Conservation (phyloP, 371 early-diverging fungal genomes). For the Saksenaea oblongispora region DNA sequence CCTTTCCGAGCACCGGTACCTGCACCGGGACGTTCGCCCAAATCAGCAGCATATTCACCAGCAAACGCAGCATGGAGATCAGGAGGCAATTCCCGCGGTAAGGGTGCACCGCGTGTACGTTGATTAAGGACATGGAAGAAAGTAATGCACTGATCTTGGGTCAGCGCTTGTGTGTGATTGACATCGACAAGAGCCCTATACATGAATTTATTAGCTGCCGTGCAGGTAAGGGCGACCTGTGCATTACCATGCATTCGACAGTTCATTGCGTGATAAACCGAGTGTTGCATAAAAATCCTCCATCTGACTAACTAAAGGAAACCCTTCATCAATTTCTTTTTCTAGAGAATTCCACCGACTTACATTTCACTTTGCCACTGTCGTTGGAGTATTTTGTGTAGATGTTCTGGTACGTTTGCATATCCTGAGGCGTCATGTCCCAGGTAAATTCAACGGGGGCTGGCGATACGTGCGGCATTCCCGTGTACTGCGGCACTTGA, state of each 20-base stretch:
- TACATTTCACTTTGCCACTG: slow-evolving; percentile 68
- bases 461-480: slow-evolving; percentile 21
- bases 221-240: neutral
- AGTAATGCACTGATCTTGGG: slow-evolving; percentile 64
- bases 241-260: slow-evolving; percentile 60
- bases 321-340: neutral
- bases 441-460: slow-evolving; percentile 65
- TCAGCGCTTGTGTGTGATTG: slow-evolving; percentile 60
- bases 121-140: slow-evolving; percentile 67
- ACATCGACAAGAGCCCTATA: slow-evolving; percentile 63
- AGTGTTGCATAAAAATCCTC: slow-evolving; percentile 64
- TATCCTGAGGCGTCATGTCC: slow-evolving; percentile 74
- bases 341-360: slow-evolving; percentile 5
- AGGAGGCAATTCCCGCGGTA: slow-evolving; percentile 47
- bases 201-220: neutral
- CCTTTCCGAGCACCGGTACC: slow-evolving; percentile 52
- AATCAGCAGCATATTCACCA: slow-evolving; percentile 54
- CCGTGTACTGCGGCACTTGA: slow-evolving; percentile 20
- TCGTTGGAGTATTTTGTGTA: slow-evolving; percentile 63
- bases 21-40: slow-evolving; percentile 52
- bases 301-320: slow-evolving; percentile 57
- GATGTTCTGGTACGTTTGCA: slow-evolving; percentile 67
- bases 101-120: slow-evolving; percentile 45
- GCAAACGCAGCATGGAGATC: slow-evolving; percentile 56
- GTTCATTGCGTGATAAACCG: slow-evolving; percentile 59